Evolutionary conservation across 1,139 yeast species (phyloP), one percentile per base, ranked within the genome.

Genomic region (Lodderomyces metapsilosis): DNA sequence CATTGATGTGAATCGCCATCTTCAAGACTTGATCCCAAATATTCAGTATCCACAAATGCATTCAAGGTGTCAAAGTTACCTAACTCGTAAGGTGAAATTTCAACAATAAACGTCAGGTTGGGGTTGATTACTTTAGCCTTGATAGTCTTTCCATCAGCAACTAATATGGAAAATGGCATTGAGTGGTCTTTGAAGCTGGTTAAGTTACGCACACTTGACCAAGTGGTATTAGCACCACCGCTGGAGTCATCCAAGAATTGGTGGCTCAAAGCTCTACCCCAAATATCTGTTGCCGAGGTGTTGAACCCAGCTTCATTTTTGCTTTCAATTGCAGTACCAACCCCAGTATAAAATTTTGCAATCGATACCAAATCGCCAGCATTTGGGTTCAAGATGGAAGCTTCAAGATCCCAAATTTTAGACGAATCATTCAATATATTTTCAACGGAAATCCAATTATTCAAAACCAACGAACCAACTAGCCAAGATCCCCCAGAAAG

Each of bases 1-100:
- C 76, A 71, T 11, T 35, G 37, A 22, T 53, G 52, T 1, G 64
- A 54, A 25, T 50, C 39, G 1, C 74, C 73, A 38, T 59, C 52
- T 33, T 52, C 51, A 8, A 67, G 50, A 4, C 50, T 44, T 6
- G 74, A 57, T 2, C 78, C 77, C 39, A 70, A 39, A 45, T 64
- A 71, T 45, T 61, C 52, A 7, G 62, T 56, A 32, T 67, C 61
- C 11, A 57, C 41, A 51, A 71, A 70, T 10, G 61, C 44, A 5
- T 49, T 49, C 34, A 71, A 52, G 33, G 94, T 95, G 47, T 71
- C 77, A 75, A 75, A 71, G 2, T 71, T 64, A 0, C 77, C 77
- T 36, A 71, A 52, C 49, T 71, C 77, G 42, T 47, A 68, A 0
- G 77, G 76, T 37, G 52, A 59, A 22, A 69, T 53, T 46, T 71